Base-by-base conservation (phyloP, 1,139 yeast species). In the Magnusiomyces paraingens region DNA sequence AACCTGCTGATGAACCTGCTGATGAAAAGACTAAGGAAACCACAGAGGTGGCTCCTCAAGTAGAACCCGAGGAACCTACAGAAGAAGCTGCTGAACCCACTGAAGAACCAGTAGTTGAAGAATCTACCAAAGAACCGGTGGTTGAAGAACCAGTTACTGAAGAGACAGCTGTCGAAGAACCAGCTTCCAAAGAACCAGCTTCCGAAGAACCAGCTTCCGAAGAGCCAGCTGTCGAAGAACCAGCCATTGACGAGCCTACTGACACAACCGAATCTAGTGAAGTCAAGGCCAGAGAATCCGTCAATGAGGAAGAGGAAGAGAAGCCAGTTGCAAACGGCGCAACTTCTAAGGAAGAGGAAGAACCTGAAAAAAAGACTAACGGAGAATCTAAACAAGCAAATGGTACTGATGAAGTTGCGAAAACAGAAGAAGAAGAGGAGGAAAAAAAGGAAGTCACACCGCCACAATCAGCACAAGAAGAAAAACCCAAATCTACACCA, bases 21-120 rank as follows among this genome's bases (percentile, higher is more conserved):
- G 32, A 26, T 4, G 32, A 26, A 8, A 4, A 4, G 4, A 26
- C 32, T 26, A 8, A 26, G 32, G 32, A 26, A 26, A 26, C 32
- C 8, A 26, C 32, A 26, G 32, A 26, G 32, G n/a, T n/a, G n/a
- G n/a, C n/a, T n/a, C n/a, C n/a, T n/a, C n/a, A n/a, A n/a, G n/a
- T n/a, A n/a, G n/a, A n/a, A n/a, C n/a, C n/a, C n/a, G n/a, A n/a
- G n/a, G n/a, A n/a, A n/a, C n/a, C n/a, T n/a, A n/a, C n/a, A n/a
- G n/a, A n/a, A n/a, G n/a, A n/a, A n/a, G n/a, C n/a, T n/a, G n/a
- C 45, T 41, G 21, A 41, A 17, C 15, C 45, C 20, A 41, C 45
- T 15, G 45, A 41, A 41, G 20, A 41, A 4, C 4, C 4, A 8
- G 18, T 15, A 15, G 15, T 22, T 41, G 45, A 41, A 41, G 45